Conservation (phyloP, 2,329 filamentous ascomycete genomes). For the Arthrobotrys musiformis region DNA sequence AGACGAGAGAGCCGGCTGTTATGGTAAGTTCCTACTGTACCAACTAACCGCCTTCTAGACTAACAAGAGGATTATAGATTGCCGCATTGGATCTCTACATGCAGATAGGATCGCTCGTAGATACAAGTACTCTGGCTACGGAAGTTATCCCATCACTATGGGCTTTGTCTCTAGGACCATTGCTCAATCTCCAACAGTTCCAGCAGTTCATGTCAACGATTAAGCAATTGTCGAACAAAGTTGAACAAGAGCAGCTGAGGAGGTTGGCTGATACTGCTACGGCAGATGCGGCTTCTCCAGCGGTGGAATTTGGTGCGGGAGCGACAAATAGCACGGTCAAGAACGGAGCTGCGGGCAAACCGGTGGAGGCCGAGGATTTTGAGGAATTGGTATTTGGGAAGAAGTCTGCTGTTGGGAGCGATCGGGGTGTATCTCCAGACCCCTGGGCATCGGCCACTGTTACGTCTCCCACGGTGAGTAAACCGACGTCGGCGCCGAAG, state of each 20-base stretch:
- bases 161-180: slow-evolving; percentile 88
- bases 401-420: slow-evolving; percentile 60
- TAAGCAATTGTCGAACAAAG: slow-evolving; percentile 78
- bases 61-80: slow-evolving; percentile 65
- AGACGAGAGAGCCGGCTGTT: slow-evolving; percentile 96
- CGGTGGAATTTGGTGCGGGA: slow-evolving; percentile 31
- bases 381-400: slow-evolving; percentile 88
- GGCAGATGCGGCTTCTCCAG: background rate
- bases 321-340: background rate
- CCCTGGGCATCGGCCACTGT: slow-evolving; percentile 57
- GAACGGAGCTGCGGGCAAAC: background rate
- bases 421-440: slow-evolving; percentile 60
- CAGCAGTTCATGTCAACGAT: slow-evolving; percentile 90
- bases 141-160: slow-evolving; percentile 90
- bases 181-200: slow-evolving; percentile 88
- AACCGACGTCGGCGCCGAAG: slow-evolving; percentile 27
- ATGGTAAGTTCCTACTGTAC: too few species aligned
- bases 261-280: slow-evolving; percentile 87
- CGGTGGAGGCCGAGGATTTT: slow-evolving; percentile 77
- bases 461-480: slow-evolving; percentile 37
- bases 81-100: slow-evolving; percentile 85
- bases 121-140: slow-evolving; percentile 90
- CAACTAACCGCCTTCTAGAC: too few species aligned
- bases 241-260: slow-evolving; percentile 87
- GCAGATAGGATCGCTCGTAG: slow-evolving; percentile 82